Evolutionary conservation across 371 early-diverging fungal species (phyloP).

Genomic region (Mucor circinelloides): DNA sequence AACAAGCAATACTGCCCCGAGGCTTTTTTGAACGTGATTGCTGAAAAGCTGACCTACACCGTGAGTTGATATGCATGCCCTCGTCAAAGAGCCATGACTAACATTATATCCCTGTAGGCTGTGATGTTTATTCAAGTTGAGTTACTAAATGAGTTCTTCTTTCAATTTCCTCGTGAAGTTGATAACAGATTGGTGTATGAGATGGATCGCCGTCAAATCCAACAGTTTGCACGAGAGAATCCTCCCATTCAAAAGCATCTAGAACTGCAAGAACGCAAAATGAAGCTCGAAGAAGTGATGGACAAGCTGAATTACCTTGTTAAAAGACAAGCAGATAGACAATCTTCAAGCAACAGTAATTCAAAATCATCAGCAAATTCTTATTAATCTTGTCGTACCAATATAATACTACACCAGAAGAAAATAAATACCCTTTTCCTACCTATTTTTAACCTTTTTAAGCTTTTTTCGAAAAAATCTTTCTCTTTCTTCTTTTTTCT

Average conservation of each 20-base stretch:
- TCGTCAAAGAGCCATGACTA: not conserved
- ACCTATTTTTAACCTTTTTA: not conserved
- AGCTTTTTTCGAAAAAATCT: not conserved
- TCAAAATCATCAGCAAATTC: conserved; percentile 2
- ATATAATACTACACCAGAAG: not conserved
- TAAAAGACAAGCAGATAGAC: conserved; percentile 64
- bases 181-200: conserved; percentile 86
- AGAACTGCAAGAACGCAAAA: conserved; percentile 81
- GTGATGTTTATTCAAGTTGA: conserved; percentile 97
- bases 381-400: not conserved
- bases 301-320: conserved; percentile 70
- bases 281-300: conserved; percentile 86
- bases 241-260: conserved; percentile 83
- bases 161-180: conserved; percentile 94
- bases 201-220: conserved; percentile 71
- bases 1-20: conserved; percentile 94
- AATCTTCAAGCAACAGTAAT: conserved; percentile 9
- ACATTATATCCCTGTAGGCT: conserved; percentile 44
- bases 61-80: conserved; percentile 21
- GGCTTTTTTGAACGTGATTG: conserved; percentile 85
- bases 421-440: conserved; percentile 16
- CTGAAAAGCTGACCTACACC: conserved; percentile 91
- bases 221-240: conserved; percentile 91
- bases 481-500: not conserved
- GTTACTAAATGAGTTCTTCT: conserved; percentile 95